Percentiles rank a stretch among this genome's conserved stretches.
These are phyloP conservation scores for Cyclotella choctawhatcheeana DNA, from an alignment of 108 stramenopile species.

Conservation along the genomic window DNA sequence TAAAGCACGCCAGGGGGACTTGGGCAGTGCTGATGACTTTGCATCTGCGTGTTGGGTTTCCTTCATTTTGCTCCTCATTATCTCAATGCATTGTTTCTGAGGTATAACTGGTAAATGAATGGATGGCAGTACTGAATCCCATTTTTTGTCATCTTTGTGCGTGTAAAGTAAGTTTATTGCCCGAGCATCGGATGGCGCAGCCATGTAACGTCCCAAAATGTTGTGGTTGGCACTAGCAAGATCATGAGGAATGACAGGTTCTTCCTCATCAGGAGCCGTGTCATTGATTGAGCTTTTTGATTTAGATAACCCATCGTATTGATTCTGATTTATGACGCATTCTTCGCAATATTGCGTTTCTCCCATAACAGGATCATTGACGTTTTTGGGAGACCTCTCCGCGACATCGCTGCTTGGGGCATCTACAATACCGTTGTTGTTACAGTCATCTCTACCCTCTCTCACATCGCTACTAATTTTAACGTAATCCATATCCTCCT, in stretches of 20 bases:
- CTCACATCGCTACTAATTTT: no score
- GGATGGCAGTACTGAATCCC: background rate
- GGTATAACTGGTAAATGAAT: background rate
- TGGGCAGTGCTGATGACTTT: background rate
- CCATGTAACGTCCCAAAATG: background rate
- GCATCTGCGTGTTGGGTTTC: background rate
- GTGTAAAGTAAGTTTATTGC: background rate
- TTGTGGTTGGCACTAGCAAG: background rate
- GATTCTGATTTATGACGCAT: no score
- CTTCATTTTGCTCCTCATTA: background rate
- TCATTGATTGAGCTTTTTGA: no score
- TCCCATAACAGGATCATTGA: no score
- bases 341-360: no score
- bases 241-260: constrained; percentile 5
- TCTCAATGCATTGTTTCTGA: background rate
- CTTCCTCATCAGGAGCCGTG: no score
- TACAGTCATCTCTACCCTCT: no score
- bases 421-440: no score
- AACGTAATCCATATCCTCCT: no score
- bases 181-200: background rate
- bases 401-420: no score
- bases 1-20: background rate
- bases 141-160: background rate
- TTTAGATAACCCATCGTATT: no score
- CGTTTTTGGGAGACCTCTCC: no score